Base-by-base conservation (phyloP, 163 green algal species). In the Picocystis sp. region DNA sequence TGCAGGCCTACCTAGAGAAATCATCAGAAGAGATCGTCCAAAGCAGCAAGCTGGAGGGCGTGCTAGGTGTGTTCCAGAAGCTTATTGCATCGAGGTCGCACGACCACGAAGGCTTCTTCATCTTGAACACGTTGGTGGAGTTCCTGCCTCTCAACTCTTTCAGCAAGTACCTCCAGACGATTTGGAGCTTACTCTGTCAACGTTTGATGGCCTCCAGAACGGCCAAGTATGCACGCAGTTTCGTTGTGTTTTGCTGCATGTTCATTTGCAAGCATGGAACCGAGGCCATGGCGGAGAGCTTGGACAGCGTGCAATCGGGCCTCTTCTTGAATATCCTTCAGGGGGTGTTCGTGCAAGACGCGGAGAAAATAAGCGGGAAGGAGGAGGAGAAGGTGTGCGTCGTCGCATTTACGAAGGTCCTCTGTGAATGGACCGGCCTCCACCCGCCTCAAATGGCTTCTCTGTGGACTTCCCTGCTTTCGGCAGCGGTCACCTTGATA, bases 11-110 rank as follows among this genome's bases (percentile, higher is more conserved):
- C 68, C 61, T 97, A 54, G 17, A 50, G 22, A 88, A 86, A 51
- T 77, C 80, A 1, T 58, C 61, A 6, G 44, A 56, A 6, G 66
- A 89, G 45, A 70, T 93, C n/a, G 72, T 79, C 13, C 24, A 56
- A 0, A 60, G 67, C 1, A 72, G 73, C 3, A 76, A 88, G 69
- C 63, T 97, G 25, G 56, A 77, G 48, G 63, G 70, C 13, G 60
- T 92, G 47, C 67, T 92, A 48, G 82, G 81, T 21, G 74, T 90
- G 2, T 87, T 88, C 58, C 78, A 95, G 69, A 94, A 94, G 72
- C 73, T 97, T 43, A 54, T 93, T 10, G 72, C 81, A 43, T 76
- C 55, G 58, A 87, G 83, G 47, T 64, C 72, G 15, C 70, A 63
- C 14, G 70, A 77, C 66, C 79, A 94, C 46, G 74, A 96, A 53